Base-by-base conservation (phyloP, 495 filamentous ascomycete species). In the Melanomma pulvis-pyrius region DNA sequence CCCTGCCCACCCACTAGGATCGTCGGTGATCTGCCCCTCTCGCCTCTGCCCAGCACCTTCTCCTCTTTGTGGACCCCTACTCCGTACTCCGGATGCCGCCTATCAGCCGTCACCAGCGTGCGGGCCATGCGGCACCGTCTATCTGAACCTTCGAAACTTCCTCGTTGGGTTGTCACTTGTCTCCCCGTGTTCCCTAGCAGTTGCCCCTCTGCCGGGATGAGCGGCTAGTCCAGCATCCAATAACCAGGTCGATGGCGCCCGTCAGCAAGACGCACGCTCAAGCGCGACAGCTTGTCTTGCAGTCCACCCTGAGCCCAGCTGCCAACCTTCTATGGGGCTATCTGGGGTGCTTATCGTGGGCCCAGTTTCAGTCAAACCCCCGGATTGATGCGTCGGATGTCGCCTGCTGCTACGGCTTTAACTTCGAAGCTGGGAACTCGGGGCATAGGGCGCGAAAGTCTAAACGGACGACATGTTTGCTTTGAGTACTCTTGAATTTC, bases 181-280 rank as follows among this genome's bases (percentile, higher is more conserved):
- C 39, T 44, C 39, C 3, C n/a, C 8, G 39, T n/a, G 13, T 15
- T 12, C 39, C 13, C 39, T 15, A 44, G 13, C 39, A 44, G 9
- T 44, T 44, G 39, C 39, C 39, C 39, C 39, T 44, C 39, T 44
- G 13, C 39, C 39, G 39, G 13, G 39, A 44, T 44, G 39, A 3
- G 3, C 39, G 19, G 19, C 17, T 25, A 26, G 26, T 26, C 52
- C 25, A 41, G 52, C 65, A 62, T 63, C 65, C 65, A 56, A 63
- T 59, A 68, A 68, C 65, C 65, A 63, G 65, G 65, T 62, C 51
- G 44, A 68, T 63, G 65, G 65, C 46, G 46, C 55, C 17, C 5
- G 39, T 44, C 39, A 44, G 39, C 39, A 17, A 44, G 4, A 44
- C 17, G 17, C 39, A 12, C 8, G 3, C 9, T 2, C 39, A 44